Evolutionary conservation across 148 eudicot species (phyloP), one percentile per base, ranked within the genome.

Genomic region (Vaccinium darrowii): DNA sequence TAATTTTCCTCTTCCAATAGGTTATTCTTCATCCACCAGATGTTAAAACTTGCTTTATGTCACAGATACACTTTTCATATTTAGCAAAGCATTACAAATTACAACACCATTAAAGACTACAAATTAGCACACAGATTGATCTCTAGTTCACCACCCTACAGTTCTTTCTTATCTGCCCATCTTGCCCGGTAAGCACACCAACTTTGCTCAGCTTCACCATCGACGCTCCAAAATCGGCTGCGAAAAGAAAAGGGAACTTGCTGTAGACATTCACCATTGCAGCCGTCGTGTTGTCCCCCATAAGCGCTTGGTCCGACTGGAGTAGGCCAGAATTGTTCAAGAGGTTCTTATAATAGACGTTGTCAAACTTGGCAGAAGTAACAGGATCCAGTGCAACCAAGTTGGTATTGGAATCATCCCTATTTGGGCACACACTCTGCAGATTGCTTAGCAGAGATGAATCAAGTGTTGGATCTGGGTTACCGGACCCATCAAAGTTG

Each of bases 251-350:
- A 43, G 94, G 90, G 82, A 51, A 81, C 53, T 86, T 91, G 87
- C 93, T 89, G 80, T 92, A 94, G 57, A 51, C 49, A 8, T 71
- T 16, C 50, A 92, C 95, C 79, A 90, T 57, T 43, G 89, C 79
- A 21, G 93, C 89, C 43, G 94, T 91, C 11, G 54, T 85, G 82
- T 89, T 90, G 87, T 90, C 89, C 60, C 83, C 86, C 94, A 89
- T 90, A 81, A 94, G 90, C 47, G 87, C 93, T 82, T 94, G 98
- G 86, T 94, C 98, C 8, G 98, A 94, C 80, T 74, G 87, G 11
- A 94, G 90, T 25, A 94, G 78, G 74, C 95, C 98, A 0, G 95
- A 84, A 23, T 86, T 92, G 84, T 89, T 94, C 57, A 92, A 71
- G 15, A 94, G 91, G 78, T 89, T 94, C 79, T 89, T 78, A 67